phyloP scores from a whole-genome alignment of 1,139 yeast species.

The Nakaseomyces uthaithaninus region DNA sequence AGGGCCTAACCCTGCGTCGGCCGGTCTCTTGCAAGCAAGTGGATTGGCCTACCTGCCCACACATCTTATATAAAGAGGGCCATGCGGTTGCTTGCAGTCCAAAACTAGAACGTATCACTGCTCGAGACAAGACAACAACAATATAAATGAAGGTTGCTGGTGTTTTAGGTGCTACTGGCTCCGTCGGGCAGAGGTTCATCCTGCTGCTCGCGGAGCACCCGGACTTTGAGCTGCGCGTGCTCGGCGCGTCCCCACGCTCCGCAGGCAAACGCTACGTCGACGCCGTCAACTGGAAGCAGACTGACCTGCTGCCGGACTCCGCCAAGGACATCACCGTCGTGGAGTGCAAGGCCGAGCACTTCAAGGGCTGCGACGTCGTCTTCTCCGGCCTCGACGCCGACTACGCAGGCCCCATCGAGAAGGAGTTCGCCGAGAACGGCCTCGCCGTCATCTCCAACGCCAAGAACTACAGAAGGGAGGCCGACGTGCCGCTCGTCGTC shows the following conservation, averaged over 20 bases:
- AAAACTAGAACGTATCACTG: no score
- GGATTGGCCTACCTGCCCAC: no score
- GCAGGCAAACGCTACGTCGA: constrained; percentile 83
- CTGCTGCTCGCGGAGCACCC: constrained; percentile 80
- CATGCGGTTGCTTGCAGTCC: not conserved
- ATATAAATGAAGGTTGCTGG: constrained; percentile 44
- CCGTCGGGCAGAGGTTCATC: constrained; percentile 95
- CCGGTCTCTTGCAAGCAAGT: no score
- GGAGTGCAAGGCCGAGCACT: constrained; percentile 69
- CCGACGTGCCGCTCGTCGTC: constrained; percentile 84
- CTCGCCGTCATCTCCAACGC: constrained; percentile 87
- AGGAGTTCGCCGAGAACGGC: constrained; percentile 74
- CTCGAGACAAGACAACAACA: no score
- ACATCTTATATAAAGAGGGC: not conserved
- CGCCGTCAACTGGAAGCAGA: constrained; percentile 94
- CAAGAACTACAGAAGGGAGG: constrained; percentile 84
- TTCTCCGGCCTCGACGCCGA: constrained; percentile 94
- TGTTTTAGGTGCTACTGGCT: constrained; percentile 95
- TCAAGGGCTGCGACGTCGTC: constrained; percentile 85
- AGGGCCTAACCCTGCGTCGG: no score
- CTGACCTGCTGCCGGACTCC: constrained; percentile 63
- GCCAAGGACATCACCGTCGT: constrained; percentile 58
- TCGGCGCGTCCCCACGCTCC: constrained; percentile 91
- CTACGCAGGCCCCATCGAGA: constrained; percentile 87
- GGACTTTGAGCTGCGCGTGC: constrained; percentile 70